Evolutionary conservation across 2,329 filamentous ascomycete genomes (phyloP).

Genomic region (Pseudogymnoascus sp.): DNA sequence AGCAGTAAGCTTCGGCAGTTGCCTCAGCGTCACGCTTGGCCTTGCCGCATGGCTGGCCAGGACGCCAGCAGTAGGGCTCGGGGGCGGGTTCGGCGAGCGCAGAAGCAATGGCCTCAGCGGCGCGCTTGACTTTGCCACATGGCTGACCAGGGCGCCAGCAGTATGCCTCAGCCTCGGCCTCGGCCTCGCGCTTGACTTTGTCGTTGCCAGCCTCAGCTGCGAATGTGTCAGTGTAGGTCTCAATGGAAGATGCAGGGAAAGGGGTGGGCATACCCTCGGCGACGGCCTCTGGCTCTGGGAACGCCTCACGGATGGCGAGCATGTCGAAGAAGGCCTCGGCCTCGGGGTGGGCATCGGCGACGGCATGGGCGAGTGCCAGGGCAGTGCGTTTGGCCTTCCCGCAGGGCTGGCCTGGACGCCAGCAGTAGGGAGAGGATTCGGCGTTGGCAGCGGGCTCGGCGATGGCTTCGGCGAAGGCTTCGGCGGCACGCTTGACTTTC

Average conservation of each 20-base stretch:
- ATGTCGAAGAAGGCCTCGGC: constrained; percentile 9
- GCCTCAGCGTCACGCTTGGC: constrained; percentile 8
- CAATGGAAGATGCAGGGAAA: not conserved
- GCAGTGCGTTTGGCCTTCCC: constrained; percentile 36
- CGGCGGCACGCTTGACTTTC: constrained; percentile 28
- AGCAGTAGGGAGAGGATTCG: constrained; percentile 26
- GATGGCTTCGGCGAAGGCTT: constrained; percentile 23
- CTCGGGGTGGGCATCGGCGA: constrained; percentile 13
- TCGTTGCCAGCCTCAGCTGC: not conserved
- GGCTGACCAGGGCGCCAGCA: constrained; percentile 24
- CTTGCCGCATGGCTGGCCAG: constrained; percentile 17
- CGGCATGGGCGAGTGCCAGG: constrained; percentile 29
- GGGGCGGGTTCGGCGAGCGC: constrained; percentile 17
- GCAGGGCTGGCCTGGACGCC: constrained; percentile 35
- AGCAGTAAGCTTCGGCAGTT: constrained; percentile 18
- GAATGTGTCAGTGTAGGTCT: not conserved
- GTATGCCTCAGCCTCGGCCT: constrained; percentile 13
- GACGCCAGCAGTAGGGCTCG: constrained; percentile 27
- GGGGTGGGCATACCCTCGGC: not conserved
- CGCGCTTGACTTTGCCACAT: constrained; percentile 27
- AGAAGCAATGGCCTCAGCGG: constrained; percentile 25
- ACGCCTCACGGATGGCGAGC: not conserved
- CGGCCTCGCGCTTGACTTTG: not conserved
- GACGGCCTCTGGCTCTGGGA: constrained; percentile 22
- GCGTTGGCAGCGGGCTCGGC: constrained; percentile 16